A percentile compares a stretch with the other conserved stretches of the same genome.
Evolutionary conservation across 208 protist genomes (phyloP).

Genomic region (Trypanosoma congolense): DNA sequence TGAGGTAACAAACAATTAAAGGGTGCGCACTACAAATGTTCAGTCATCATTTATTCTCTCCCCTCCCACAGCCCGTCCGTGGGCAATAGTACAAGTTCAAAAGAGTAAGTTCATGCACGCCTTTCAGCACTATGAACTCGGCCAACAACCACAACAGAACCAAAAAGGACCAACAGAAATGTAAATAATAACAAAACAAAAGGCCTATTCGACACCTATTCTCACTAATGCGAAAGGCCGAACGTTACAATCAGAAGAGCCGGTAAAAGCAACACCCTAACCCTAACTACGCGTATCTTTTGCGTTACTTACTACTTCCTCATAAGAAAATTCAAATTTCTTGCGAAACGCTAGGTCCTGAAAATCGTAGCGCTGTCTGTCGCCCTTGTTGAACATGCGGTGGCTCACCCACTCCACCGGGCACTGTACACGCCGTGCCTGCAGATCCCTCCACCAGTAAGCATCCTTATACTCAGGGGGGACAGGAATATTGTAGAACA

Average conservation of each 20-base stretch:
- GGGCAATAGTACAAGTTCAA: neutral
- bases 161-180: conserved; percentile 5
- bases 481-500: conserved; percentile 71
- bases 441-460: conserved; percentile 91
- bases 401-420: conserved; percentile 83
- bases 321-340: conserved; percentile 84
- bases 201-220: no score
- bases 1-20: neutral
- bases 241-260: no score
- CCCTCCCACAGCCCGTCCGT: no score
- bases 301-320: conserved; percentile 78
- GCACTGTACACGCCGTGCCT: conserved; percentile 85
- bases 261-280: neutral
- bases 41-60: no score
- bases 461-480: conserved; percentile 86
- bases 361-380: conserved; percentile 77
- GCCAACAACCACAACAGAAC: neutral
- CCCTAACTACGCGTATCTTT: conserved; percentile 79
- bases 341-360: conserved; percentile 83
- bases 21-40: no score
- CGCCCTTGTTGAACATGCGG: conserved; percentile 76
- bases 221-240: no score
- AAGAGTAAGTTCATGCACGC: neutral
- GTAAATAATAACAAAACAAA: neutral
- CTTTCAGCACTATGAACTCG: neutral